Base-by-base conservation (phyloP, 1,284 basidiomycete species). In the Ganoderma multipileum region DNA sequence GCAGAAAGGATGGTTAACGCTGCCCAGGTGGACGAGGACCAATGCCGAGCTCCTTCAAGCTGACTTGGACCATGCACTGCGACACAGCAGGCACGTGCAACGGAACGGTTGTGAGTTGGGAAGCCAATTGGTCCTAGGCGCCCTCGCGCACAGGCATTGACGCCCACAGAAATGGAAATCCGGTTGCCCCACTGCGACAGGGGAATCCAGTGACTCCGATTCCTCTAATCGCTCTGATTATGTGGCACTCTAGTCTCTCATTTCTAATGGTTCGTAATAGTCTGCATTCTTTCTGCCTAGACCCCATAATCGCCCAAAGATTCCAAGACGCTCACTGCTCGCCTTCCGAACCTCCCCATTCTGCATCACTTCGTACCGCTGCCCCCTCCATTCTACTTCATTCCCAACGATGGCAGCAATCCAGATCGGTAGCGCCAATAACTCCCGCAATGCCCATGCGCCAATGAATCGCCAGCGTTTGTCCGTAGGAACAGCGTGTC, bases 351-450 rank as follows among this genome's bases (percentile, higher is more conserved):
- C 90, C 76, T 91, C 90, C 41, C 92, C 93, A 74, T 91, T 90
- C 42, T 79, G 79, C 71, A 90, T 79, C 58, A 95, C 84, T 67
- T 83, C 81, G 76, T 95, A 95, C 70, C 75, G 83, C 75, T 79
- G 84, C 2, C 95, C 95, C 76, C 96, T 86, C 96, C 96, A 98
- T 1, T 86, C 83, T 30, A 98, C 94, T 64, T 89, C 87, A 76
- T 89, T 87, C 26, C 96, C 95, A 60, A 90, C 79, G 68, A 98
- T 89, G 5, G 94, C 96, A 68, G 91, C 83, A 3, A 91, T 63
- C 89, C 91, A 98, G 69, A 98, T 94, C 0, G 96, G 96, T 18
- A 98, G 82, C 0, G 96, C 91, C 65, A 96, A 78, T 23, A 89
- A 44, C 79, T 98, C 96, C 61, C 96, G 86, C 11, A 86, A 81